Evolutionary conservation across 2,329 filamentous ascomycete genomes (phyloP), one percentile per base, ranked within the genome.

Genomic region (Exophiala bonariae): DNA sequence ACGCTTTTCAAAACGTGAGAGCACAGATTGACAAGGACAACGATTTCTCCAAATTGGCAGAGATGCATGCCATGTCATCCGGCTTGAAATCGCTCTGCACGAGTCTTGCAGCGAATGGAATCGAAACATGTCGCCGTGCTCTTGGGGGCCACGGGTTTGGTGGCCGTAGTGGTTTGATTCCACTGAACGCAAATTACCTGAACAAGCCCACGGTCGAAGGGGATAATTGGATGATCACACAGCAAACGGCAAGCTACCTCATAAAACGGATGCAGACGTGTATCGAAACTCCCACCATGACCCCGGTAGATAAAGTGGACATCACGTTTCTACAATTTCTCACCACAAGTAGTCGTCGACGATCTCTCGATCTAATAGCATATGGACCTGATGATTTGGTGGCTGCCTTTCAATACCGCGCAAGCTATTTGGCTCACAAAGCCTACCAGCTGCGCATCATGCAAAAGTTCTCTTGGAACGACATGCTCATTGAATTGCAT

Each of bases 161-260:
- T 3, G 74, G 72, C 13, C 70, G 69, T 2, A 77, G 72, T 54
- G 75, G 76, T 1, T 66, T 78, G 17, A 71, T 78, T 4, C 71
- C 74, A 11, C 86, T 80, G 77, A 89, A 88, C 59, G 76, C 85
- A 19, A 85, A 89, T 64, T 89, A 89, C 63, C 74, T 89, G 1
- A 84, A 86, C 10, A 85, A 79, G 0, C 67, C 73, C 9, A 87
- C 84, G 4, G 86, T 83, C 81, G 86, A 89, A 64, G 86, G 86
- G 34, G 86, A 89, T 69, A 88, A 87, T 72, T 89, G 86, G 71
- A 88, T 89, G 85, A 73, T 89, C 49, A 87, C 84, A 7, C 86
- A 89, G 66, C 86, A 89, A 68, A 85, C 88, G 2, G 84, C 85
- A 2, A 78, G 84, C 49, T 89, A 89, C 22, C 78, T 89, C 36